Percentiles rank a stretch among this genome's conserved stretches.
Evolutionary conservation across 495 filamentous ascomycete species (phyloP).

Genomic region (Lasiosphaeris hirsuta): DNA sequence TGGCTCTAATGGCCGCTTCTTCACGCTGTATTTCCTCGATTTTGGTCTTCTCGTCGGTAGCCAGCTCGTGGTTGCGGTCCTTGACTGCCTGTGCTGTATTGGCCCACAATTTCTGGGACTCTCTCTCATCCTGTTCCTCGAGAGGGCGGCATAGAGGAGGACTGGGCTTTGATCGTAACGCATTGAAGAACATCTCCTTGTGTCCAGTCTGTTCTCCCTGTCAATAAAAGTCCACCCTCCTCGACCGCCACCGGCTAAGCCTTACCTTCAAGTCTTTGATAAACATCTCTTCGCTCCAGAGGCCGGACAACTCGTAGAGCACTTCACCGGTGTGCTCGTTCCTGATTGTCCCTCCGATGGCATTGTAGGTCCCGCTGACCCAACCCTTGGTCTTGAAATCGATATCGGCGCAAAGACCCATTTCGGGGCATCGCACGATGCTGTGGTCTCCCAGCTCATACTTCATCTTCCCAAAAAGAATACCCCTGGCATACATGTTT

Average conservation of each 20-base stretch:
- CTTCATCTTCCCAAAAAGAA: constrained; percentile 99
- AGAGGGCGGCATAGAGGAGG: constrained; percentile 72
- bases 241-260: background rate
- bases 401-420: constrained; percentile 81
- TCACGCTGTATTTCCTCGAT: constrained; percentile 90
- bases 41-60: constrained; percentile 91
- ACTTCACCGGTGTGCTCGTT: constrained; percentile 81
- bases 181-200: constrained; percentile 87
- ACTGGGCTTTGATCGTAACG: constrained; percentile 68
- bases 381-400: constrained; percentile 99
- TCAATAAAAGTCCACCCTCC: constrained; percentile 3
- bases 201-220: constrained; percentile 65
- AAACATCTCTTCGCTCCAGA: constrained; percentile 93
- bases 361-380: constrained; percentile 94
- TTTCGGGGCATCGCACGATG: constrained; percentile 87
- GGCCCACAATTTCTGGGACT: constrained; percentile 85
- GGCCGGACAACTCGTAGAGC: constrained; percentile 83
- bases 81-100: constrained; percentile 76
- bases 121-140: constrained; percentile 83
- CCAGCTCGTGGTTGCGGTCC: constrained; percentile 77
- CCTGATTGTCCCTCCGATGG: constrained; percentile 88
- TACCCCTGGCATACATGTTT: constrained; percentile 98
- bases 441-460: constrained; percentile 98
- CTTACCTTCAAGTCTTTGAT: constrained; percentile 78
- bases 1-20: constrained; percentile 76